phyloP scores from a whole-genome alignment of 23 red algal species.

The Gracilaria gracilis region DNA sequence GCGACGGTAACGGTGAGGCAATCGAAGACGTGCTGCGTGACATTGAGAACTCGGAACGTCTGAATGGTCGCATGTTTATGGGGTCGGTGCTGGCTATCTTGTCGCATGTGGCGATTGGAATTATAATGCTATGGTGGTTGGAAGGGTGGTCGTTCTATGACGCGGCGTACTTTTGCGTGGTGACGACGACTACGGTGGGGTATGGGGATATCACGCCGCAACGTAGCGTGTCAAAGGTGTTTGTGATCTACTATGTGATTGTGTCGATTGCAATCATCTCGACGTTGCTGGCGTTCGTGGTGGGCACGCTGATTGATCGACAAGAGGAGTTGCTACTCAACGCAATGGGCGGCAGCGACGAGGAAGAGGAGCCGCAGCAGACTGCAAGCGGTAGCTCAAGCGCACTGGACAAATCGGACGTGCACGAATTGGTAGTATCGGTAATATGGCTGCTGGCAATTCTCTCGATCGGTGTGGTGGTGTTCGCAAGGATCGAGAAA shows the following conservation, averaged over 20 bases:
- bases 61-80: neutral
- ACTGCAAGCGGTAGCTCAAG: neutral
- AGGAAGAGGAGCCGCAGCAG: constrained; percentile 23
- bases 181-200: constrained; percentile 80
- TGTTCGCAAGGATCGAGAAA: constrained; percentile 47
- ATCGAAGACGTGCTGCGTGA: constrained; percentile 28
- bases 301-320: constrained; percentile 67
- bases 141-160: constrained; percentile 74
- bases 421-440: constrained; percentile 11
- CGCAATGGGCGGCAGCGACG: constrained; percentile 36
- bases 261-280: constrained; percentile 71
- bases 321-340: constrained; percentile 76
- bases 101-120: constrained; percentile 31
- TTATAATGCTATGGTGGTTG: constrained; percentile 13
- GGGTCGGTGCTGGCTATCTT: constrained; percentile 35
- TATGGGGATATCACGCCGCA: constrained; percentile 85
- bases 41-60: neutral
- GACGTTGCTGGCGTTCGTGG: constrained; percentile 35
- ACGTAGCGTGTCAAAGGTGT: constrained; percentile 57
- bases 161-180: constrained; percentile 67
- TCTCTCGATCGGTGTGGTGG: constrained; percentile 42
- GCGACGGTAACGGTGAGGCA: neutral
- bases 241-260: constrained; percentile 70
- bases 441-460: constrained; percentile 13
- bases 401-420: constrained; percentile 45